Percentiles rank a stretch among this genome's conserved stretches.
Evolutionary conservation across 257 asterid genomes (phyloP).

Genomic region (Cinchona pubescens): DNA sequence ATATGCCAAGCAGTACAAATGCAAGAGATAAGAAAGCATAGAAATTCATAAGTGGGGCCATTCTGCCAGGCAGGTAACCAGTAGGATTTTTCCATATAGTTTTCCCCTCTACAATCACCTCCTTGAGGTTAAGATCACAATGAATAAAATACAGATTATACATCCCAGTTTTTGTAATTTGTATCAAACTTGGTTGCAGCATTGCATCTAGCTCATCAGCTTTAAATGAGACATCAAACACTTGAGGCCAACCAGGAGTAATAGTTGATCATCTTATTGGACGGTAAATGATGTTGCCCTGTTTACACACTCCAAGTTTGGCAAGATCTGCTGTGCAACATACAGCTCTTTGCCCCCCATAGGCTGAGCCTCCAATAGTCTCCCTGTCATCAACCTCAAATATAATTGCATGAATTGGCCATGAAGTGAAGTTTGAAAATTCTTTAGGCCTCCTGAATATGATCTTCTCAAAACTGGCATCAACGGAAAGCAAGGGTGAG

Average conservation of each 20-base stretch:
- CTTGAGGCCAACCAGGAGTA: constrained; percentile 90
- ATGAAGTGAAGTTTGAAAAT: constrained; percentile 67
- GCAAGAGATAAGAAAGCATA: constrained; percentile 87
- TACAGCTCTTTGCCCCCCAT: constrained; percentile 94
- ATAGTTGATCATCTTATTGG: constrained; percentile 66
- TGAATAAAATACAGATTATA: constrained; percentile 88
- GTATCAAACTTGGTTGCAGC: constrained; percentile 60
- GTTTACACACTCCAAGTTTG: constrained; percentile 86
- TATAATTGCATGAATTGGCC: constrained; percentile 60
- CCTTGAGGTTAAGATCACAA: constrained; percentile 76
- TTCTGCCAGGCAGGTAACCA: constrained; percentile 95
- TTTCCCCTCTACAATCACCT: constrained; percentile 66
- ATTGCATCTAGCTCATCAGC: constrained; percentile 45
- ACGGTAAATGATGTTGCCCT: constrained; percentile 78
- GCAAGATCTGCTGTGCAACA: constrained; percentile 92
- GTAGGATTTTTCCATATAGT: constrained; percentile 92
- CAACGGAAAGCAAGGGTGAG: constrained; percentile 27
- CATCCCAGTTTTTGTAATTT: constrained; percentile 86
- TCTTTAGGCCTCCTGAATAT: constrained; percentile 71
- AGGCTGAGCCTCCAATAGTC: constrained; percentile 86
- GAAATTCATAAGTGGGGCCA: constrained; percentile 95
- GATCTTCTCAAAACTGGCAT: constrained; percentile 73
- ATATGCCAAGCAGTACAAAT: constrained; percentile 71
- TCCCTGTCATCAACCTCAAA: constrained; percentile 95
- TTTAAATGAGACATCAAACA: constrained; percentile 66